Evolutionary conservation across 352 stramenopile genomes (phyloP).

Genomic region (Paralagenidium karlingii): DNA sequence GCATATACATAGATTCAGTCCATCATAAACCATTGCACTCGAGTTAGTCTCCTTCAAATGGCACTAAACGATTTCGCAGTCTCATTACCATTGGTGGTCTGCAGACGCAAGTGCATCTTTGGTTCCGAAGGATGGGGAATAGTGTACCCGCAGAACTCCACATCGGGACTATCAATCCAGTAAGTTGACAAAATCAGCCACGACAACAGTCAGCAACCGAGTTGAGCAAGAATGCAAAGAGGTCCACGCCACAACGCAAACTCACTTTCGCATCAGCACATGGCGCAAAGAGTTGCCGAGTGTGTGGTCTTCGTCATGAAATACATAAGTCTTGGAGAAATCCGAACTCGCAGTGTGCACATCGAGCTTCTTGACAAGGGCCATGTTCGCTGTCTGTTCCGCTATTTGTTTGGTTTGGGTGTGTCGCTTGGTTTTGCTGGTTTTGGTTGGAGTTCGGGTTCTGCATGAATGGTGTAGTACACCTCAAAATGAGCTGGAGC

Average conservation of each 20-base stretch:
- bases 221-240: background rate
- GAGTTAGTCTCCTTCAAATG: background rate
- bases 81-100: slow-evolving; percentile 71
- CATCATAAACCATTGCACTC: background rate
- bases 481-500: no score
- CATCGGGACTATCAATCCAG: slow-evolving; percentile 63
- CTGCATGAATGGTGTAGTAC: no score
- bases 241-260: slow-evolving; percentile 2
- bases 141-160: slow-evolving; percentile 92
- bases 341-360: slow-evolving; percentile 68
- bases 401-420: no score
- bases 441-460: no score
- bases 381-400: no score
- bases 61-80: no score
- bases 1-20: background rate
- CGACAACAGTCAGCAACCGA: no score
- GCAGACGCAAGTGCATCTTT: slow-evolving; percentile 90
- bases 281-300: slow-evolving; percentile 86
- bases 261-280: slow-evolving; percentile 85
- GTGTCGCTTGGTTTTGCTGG: no score
- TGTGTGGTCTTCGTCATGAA: slow-evolving; percentile 86
- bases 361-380: slow-evolving; percentile 77
- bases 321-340: slow-evolving; percentile 81
- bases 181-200: no score
- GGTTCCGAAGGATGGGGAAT: slow-evolving; percentile 92